These are phyloP conservation scores for Poa annua DNA, from an alignment of 176 grass and related monocot genomes.

Conservation along the genomic window DNA sequence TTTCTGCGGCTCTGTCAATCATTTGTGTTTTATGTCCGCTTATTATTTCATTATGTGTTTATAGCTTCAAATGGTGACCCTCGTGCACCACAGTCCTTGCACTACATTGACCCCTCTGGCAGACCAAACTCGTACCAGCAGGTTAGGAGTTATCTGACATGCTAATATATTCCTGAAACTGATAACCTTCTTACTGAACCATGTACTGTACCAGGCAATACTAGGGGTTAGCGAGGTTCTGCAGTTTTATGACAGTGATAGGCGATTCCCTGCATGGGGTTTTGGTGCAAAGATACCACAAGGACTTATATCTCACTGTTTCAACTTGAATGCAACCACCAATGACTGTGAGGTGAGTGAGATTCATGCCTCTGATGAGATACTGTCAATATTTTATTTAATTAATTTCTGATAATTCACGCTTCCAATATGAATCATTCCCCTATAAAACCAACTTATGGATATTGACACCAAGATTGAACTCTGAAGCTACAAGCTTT, in stretches of 20 bases:
- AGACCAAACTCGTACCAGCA: conserved; percentile 94
- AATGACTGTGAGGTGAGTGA: conserved; percentile 67
- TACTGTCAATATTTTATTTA: conserved; percentile 21
- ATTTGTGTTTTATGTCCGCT: conserved; percentile 2
- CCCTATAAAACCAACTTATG: conserved; percentile 12
- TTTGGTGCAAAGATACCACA: conserved; percentile 74
- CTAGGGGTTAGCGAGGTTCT: conserved; percentile 84
- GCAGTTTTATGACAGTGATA: conserved; percentile 94
- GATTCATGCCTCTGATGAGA: conserved; percentile 31
- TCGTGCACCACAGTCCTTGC: conserved; percentile 71
- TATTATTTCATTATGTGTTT: conserved; percentile 17
- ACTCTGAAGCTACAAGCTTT: background rate
- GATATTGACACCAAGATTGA: conserved; percentile 5
- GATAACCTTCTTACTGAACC: conserved; percentile 12
- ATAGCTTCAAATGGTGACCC: conserved; percentile 96
- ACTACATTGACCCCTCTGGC: conserved; percentile 91
- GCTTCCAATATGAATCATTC: background rate
- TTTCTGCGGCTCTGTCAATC: conserved; percentile 3
- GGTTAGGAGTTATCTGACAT: conserved; percentile 42
- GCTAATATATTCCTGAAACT: conserved; percentile 5
- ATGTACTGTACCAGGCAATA: conserved; percentile 64
- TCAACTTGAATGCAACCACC: conserved; percentile 72
- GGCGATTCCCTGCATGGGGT: conserved; percentile 84
- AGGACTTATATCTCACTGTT: conserved; percentile 77
- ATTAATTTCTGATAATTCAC: background rate